Evolutionary conservation across 352 stramenopile species (phyloP), one percentile per base, ranked within the genome.

Genomic region (Phytophthora sp.): DNA sequence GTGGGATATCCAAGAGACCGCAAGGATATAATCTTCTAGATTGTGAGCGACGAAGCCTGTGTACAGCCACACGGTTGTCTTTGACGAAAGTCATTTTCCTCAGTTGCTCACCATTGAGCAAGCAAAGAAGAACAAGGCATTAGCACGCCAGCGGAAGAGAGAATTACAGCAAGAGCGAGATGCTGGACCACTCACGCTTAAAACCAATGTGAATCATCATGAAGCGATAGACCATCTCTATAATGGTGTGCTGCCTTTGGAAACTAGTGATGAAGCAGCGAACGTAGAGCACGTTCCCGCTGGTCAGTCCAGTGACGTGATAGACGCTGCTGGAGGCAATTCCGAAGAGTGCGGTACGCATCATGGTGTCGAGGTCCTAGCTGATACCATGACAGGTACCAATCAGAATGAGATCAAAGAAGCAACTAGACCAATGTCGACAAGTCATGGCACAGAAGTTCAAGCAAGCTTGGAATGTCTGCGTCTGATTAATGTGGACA

Each of bases 1-100:
- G 36, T 44, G 36, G 36, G 16, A n/a, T 44, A 44, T 44, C 36
- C 36, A 44, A 44, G 36, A 44, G 36, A 44, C 16, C 36, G 36
- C 12, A 44, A 44, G 36, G 36, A 13, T 44, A 44, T n/a, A 44
- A 44, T 23, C 36, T 3, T 44, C n/a, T n/a, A 3, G 36, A 44
- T 23, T 23, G 36, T 23, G 36, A 44, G 36, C 12, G 36, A 23
- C 21, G 8, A 44, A 44, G 36, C 36, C 36, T 6, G 36, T 44
- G 11, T 44, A 44, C 13, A 44, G 36, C 36, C 36, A 44, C 36
- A 44, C 36, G 2, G 36, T 44, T 20, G 6, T 23, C 13, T 23
- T 24, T 23, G 36, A 44, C 36, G 36, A 44, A 20, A 20, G 36
- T 44, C 36, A 18, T 7, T 44, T 44, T 44, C 13, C 36, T 7